These are phyloP conservation scores for Ailanthus altissimus DNA, from an alignment of 345 rosid species.

Conservation along the genomic window DNA sequence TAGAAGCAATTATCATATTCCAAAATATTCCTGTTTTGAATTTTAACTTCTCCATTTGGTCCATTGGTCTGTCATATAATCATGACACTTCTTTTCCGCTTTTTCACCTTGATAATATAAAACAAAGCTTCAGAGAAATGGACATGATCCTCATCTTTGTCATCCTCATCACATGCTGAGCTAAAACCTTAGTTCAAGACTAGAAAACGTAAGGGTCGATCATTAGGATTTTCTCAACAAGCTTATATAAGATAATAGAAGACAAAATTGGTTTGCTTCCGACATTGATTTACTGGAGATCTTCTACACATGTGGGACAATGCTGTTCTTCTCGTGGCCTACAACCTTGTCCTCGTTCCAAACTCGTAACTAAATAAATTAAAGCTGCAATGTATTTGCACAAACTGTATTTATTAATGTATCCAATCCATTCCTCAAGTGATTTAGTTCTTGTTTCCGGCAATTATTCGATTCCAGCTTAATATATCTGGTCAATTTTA, in stretches of 20 bases:
- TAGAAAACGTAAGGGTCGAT: background rate
- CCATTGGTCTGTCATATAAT: conserved; percentile 6
- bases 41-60: background rate
- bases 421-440: background rate
- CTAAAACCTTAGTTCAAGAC: background rate
- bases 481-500: too few species aligned
- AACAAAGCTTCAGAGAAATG: background rate
- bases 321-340: conserved; percentile 25
- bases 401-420: background rate
- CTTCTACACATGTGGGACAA: conserved; percentile 17
- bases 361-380: background rate
- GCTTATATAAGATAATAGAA: background rate
- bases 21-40: too few species aligned
- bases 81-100: background rate
- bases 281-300: conserved; percentile 15
- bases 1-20: background rate
- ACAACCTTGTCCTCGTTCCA: conserved; percentile 28
- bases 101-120: background rate
- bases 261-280: conserved; percentile 2
- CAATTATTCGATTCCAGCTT: background rate
- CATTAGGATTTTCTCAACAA: conserved; percentile 7
- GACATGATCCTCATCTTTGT: background rate
- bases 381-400: background rate
- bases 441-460: background rate
- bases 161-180: conserved; percentile 6